Percentiles rank a stretch among this genome's conserved stretches.
Evolutionary conservation across 495 filamentous ascomycete species (phyloP).

Genomic region (Neurospora sp.): DNA sequence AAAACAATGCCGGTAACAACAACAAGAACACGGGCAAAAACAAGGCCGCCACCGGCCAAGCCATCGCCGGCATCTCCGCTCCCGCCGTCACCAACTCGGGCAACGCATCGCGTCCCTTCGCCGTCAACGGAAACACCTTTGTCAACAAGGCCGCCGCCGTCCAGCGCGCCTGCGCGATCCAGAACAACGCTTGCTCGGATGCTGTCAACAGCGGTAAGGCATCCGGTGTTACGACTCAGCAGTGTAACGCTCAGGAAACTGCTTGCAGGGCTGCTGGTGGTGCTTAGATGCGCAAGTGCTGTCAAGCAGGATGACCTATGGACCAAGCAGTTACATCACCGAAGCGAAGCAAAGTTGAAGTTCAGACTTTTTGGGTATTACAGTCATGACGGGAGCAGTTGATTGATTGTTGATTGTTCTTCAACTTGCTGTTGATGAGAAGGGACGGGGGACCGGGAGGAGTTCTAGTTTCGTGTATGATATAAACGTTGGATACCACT

Average conservation of each 20-base stretch:
- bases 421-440: background rate
- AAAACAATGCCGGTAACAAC: slow-evolving; percentile 1
- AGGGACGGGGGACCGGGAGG: background rate
- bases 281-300: slow-evolving; percentile 4
- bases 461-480: background rate
- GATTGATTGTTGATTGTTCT: background rate
- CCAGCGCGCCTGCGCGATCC: slow-evolving; percentile 34
- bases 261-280: slow-evolving; percentile 17
- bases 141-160: slow-evolving; percentile 30
- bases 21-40: slow-evolving; percentile 1
- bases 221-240: slow-evolving; percentile 20
- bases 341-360: background rate
- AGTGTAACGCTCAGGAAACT: slow-evolving; percentile 37
- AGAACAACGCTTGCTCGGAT: slow-evolving; percentile 41
- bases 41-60: slow-evolving; percentile 3
- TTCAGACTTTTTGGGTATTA: background rate
- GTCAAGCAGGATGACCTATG: background rate
- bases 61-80: slow-evolving; percentile 25
- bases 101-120: slow-evolving; percentile 34
- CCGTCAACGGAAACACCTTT: slow-evolving; percentile 43
- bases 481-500: background rate
- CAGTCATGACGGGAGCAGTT: background rate
- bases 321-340: background rate
- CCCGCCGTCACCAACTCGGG: slow-evolving; percentile 30
- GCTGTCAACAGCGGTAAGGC: slow-evolving; percentile 31